Base-by-base conservation (phyloP, 768 basidiomycete species). In the Lepiota venenata region DNA sequence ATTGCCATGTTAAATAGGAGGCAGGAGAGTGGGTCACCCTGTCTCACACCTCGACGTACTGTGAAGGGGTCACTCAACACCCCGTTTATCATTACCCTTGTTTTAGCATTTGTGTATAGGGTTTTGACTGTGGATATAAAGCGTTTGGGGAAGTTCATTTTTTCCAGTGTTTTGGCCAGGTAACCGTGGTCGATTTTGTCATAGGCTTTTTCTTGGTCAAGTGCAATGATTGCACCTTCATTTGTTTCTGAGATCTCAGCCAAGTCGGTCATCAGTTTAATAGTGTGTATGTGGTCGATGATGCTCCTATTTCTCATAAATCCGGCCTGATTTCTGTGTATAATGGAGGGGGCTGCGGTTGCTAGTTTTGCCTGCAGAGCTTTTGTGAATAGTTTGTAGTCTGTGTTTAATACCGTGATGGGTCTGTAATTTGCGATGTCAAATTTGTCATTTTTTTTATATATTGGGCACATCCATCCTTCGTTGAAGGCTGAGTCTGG, bases 21-120 rank as follows among this genome's bases (percentile, higher is more conserved):
- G 56, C 74, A 74, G 2, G 69, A 75, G 0, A 77, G 61, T 0
- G 70, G 73, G 58, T 75, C 71, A 0, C 72, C 74, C 57, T 74
- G 72, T 1, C 66, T 21, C 11, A 66, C 64, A 6, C 73, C 70
- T 38, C 71, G 60, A 3, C 51, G 61, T 1, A 71, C 58, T n/a
- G n/a, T 40, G 50, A 61, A 72, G 1, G 47, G 49, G 20, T 29
- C 36, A 55, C 70, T 69, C 0, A 65, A 10, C 0, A 43, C 18
- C 1, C 71, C 69, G 27, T 74, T 75, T 15, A 75, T 50, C 44
- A 68, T 68, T 1, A 74, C 62, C n/a, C 5, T 3, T 7, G 70
- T 73, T n/a, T 57, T 1, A 4, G 69, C 71, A 4, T 56, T 27
- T 21, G 41, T 20, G 39, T 74, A 75, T n/a, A 75, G 63, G n/a